A percentile compares a stretch with the other conserved stretches of the same genome.
Evolutionary conservation across 768 basidiomycete species (phyloP).

Genomic region (Hericium alpestre): DNA sequence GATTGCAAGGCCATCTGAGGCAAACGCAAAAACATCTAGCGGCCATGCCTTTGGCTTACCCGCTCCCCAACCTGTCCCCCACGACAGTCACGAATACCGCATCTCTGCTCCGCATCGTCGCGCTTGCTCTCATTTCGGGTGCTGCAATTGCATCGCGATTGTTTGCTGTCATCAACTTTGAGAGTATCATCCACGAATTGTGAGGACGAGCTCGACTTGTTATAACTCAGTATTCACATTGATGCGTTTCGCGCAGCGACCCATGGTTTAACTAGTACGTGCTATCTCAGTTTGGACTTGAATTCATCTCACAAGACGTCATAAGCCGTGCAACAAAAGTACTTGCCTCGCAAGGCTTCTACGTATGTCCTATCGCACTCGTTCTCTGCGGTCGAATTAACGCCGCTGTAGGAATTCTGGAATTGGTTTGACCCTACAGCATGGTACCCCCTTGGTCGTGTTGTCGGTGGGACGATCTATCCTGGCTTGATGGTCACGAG

Average conservation of each 20-base stretch:
- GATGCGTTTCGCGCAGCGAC: constrained; percentile 41
- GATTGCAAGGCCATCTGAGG: not conserved
- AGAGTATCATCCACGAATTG: constrained; percentile 99
- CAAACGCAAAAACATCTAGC: not conserved
- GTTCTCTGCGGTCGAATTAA: not conserved
- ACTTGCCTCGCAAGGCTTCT: constrained; percentile 87
- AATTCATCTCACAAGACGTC: constrained; percentile 1
- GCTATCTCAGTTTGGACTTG: not conserved
- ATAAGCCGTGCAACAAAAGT: constrained; percentile 85
- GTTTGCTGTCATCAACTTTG: constrained; percentile 96
- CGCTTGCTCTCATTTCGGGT: constrained; percentile 82
- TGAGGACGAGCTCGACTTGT: constrained; percentile 29
- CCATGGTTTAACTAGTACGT: constrained; percentile 99
- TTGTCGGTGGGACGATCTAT: constrained; percentile 97
- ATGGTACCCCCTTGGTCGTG: constrained; percentile 98
- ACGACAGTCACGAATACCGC: constrained; percentile 77
- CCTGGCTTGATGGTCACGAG: constrained; percentile 98
- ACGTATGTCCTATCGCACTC: constrained; percentile 44
- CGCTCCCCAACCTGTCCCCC: constrained; percentile 63
- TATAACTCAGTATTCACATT: not conserved
- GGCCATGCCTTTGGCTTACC: constrained; percentile 68
- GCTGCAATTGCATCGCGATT: constrained; percentile 92
- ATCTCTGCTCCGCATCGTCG: constrained; percentile 82
- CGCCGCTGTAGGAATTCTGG: constrained; percentile 78
- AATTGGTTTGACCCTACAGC: constrained; percentile 99